Evolutionary conservation across 768 basidiomycete genomes (phyloP).

Genomic region (Boletus patriciae): DNA sequence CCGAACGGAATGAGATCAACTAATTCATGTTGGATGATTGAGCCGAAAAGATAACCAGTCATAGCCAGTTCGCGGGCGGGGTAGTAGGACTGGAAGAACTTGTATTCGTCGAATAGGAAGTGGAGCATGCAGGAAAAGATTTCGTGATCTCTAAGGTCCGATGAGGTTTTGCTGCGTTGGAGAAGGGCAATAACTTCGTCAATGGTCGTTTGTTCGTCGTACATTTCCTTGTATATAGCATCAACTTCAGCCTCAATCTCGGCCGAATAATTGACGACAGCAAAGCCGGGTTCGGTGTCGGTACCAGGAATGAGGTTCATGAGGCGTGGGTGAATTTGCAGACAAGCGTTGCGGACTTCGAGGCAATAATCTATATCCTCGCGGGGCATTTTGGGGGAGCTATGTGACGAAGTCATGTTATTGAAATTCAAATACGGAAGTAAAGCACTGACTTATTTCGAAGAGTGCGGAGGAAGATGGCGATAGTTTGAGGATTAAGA

Average conservation of each 20-base stretch:
- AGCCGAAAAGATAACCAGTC: slow-evolving; percentile 96
- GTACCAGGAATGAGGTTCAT: slow-evolving; percentile 89
- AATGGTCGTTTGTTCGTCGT: slow-evolving; percentile 90
- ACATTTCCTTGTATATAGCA: slow-evolving; percentile 96
- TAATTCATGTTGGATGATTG: slow-evolving; percentile 89
- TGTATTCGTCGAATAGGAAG: slow-evolving; percentile 99
- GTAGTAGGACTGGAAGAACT: slow-evolving; percentile 96
- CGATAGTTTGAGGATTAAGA: slow-evolving; percentile 83
- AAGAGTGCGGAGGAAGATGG: slow-evolving; percentile 88
- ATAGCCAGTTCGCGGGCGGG: slow-evolving; percentile 92
- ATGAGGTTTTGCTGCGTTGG: slow-evolving; percentile 80
- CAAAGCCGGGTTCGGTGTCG: slow-evolving; percentile 88
- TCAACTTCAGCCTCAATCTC: slow-evolving; percentile 95
- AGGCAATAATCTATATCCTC: slow-evolving; percentile 84
- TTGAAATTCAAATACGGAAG: background rate
- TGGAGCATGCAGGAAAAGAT: slow-evolving; percentile 99
- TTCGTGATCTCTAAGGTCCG: slow-evolving; percentile 85
- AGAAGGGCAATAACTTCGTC: slow-evolving; percentile 92
- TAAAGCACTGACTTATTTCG: slow-evolving; percentile 66
- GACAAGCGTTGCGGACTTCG: slow-evolving; percentile 88
- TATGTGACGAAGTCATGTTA: slow-evolving; percentile 29
- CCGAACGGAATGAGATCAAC: slow-evolving; percentile 93
- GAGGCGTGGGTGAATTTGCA: slow-evolving; percentile 93
- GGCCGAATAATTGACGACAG: slow-evolving; percentile 80
- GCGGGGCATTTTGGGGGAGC: slow-evolving; percentile 70